Conservation (phyloP, 805 yeast species). For the Clavispora fructus region DNA sequence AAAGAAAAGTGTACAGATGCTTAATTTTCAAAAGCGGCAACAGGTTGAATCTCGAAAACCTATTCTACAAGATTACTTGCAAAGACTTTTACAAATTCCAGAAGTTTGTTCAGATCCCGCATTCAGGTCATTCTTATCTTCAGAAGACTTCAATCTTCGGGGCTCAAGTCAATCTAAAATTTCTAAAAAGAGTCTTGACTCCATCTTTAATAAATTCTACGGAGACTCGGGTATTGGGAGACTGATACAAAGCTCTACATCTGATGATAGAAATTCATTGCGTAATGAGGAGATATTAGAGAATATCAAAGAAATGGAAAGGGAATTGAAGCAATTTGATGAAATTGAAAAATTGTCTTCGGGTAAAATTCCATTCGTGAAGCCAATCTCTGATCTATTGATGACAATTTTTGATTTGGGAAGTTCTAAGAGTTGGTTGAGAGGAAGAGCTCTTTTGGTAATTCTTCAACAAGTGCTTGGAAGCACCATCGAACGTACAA, state of each 20-base stretch:
- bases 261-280: background rate
- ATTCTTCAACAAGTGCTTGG: constrained; percentile 84
- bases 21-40: constrained; percentile 63
- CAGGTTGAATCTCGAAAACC: constrained; percentile 59
- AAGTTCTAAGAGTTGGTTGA: constrained; percentile 64
- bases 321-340: constrained; percentile 49
- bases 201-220: constrained; percentile 32
- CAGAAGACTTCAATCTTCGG: constrained; percentile 49
- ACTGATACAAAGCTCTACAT: background rate
- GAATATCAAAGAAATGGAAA: constrained; percentile 45
- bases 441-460: constrained; percentile 79
- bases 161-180: constrained; percentile 19
- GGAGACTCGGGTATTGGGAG: constrained; percentile 12
- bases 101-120: constrained; percentile 69
- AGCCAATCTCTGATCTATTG: constrained; percentile 75
- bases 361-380: constrained; percentile 50
- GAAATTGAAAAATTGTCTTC: constrained; percentile 24
- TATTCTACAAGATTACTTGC: constrained; percentile 59
- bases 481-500: constrained; percentile 73
- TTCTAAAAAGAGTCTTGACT: constrained; percentile 19
- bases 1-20: constrained; percentile 54
- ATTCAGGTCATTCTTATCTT: constrained; percentile 72
- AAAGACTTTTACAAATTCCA: constrained; percentile 51
- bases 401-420: constrained; percentile 64
- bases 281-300: constrained; percentile 16